Evolutionary conservation across 2,329 filamentous ascomycete genomes (phyloP).

Genomic region (Apiospora kogelbergensis): DNA sequence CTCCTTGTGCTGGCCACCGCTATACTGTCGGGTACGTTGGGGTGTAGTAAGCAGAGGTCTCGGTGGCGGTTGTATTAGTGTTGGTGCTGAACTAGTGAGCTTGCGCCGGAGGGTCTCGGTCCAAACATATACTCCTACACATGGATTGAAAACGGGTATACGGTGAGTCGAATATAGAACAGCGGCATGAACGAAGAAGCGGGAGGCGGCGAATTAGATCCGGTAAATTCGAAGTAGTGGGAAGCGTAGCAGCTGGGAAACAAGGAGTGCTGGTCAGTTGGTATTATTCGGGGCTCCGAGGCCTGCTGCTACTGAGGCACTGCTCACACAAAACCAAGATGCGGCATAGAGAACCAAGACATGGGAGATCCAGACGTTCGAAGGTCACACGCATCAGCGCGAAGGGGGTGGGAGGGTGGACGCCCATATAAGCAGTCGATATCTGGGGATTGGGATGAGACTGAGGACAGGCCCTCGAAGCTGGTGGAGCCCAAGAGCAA

Average conservation of each 20-base stretch:
- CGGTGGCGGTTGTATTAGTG: neutral
- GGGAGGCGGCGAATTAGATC: neutral
- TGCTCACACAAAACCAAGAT: constrained; percentile 21
- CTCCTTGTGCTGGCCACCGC: neutral
- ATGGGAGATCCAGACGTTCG: neutral
- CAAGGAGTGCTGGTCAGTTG: constrained; percentile 15
- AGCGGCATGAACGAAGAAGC: neutral
- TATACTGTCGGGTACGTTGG: neutral
- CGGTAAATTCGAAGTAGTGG: neutral
- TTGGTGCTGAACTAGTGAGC: neutral
- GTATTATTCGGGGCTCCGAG: constrained; percentile 23
- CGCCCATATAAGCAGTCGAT: neutral
- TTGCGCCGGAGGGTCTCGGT: neutral
- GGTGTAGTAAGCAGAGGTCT: neutral
- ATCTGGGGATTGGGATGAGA: constrained; percentile 7
- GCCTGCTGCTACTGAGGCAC: constrained; percentile 23
- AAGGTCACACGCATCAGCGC: neutral
- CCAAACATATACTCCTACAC: neutral
- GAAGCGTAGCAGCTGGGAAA: constrained; percentile 5
- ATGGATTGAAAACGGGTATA: neutral
- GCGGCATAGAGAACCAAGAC: neutral
- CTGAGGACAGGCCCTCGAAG: neutral
- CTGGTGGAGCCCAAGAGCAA: neutral
- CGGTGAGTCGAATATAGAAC: neutral
- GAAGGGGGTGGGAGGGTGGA: neutral